Evolutionary conservation across 2,329 filamentous ascomycete genomes (phyloP), one percentile per base, ranked within the genome.

Genomic region (Trichoderma koningii): DNA sequence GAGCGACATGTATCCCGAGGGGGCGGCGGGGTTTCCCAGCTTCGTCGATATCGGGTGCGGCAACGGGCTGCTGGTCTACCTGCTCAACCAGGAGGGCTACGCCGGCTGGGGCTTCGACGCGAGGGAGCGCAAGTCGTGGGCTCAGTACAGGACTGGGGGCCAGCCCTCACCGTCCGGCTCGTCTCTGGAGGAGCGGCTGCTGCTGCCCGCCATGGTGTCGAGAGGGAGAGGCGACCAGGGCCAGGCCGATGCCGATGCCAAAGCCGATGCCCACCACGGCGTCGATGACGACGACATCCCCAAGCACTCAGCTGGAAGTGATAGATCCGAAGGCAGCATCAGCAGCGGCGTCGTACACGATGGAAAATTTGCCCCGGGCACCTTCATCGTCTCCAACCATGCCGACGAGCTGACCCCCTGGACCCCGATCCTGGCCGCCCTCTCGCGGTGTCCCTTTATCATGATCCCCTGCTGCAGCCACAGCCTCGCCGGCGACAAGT

Each of bases 41-140:
- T 99, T 98, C 72, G 91, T 97, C 21, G 95, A 99, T 73, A 92
- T 99, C 52, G 95, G 94, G 5, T 98, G 95, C 73, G 95, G 95
- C 2, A 99, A 98, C 73, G 95, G 95, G 1, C 81, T 99, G 3
- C 84, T 99, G 1, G 91, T 96, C 7, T 86, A 96, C 73, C 85
- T 99, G 44, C 84, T 99, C 5, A 83, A 87, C 15, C 79, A 84
- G 66, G 93, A 98, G 77, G 93, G 93, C 12, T 98, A 92, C 76
- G 70, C 74, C 0, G 95, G 95, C 23, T 96, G 89, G 86, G 95
- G 95, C 0, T 97, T 98, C 72, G 95, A 99, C 75, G 95, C 93
- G 0, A 84, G 93, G n/a, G 78, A 79, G 45, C 86, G 95, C 61
- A 96, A 92, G 73, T 94, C 92, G 0, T 99, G 95, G 95, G 78